Evolutionary conservation across 2,329 filamentous ascomycete genomes (phyloP), one percentile per base, ranked within the genome.

Genomic region (Lasiodiplodia sp.): DNA sequence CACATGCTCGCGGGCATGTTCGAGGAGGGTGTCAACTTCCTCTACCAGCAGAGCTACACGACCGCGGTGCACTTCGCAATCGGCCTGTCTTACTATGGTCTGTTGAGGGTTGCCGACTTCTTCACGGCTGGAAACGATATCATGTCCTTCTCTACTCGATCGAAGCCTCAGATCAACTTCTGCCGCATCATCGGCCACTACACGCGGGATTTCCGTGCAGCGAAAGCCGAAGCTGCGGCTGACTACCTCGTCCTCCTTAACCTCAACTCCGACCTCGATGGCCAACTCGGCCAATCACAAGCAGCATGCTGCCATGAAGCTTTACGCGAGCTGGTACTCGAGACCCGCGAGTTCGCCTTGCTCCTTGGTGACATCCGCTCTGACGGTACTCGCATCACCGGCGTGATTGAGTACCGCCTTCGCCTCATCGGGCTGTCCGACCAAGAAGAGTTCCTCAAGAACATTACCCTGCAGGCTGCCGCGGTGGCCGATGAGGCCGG

Each of bases 61-160:
- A 94, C 97, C 72, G 94, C 95, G 28, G 93, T 97, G 60, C 96
- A 99, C 83, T 97, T 98, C 76, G 93, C 93, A 25, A 91, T 98
- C 75, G 93, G 91, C 0, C 86, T 99, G 55, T 90, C 91, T 73
- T 97, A 92, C 81, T 97, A 97, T 78, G 94, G 94, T 16, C 85
- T 99, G 69, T 84, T 99, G 70, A 91, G 94, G 44, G 92, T 97
- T 34, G 92, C 93, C 44, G 92, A 97, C 79, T 93, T 93, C 71
- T 87, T 88, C 73, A 87, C 88, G 8, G 89, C 77, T 44, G 77
- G 77, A 38, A 72, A 89, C 11, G 89, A 91, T 76, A 92, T 96
- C 74, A 44, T 91, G 60, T 87, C 86, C 11, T 87, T 88, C 79
- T 93, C 88, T 73, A 91, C 87, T 75, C 88, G 90, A 73, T 87